A percentile compares a stretch with the other conserved stretches of the same genome.
phyloP scores from a whole-genome alignment of 1,139 yeast species.

The Candida neerlandica region DNA sequence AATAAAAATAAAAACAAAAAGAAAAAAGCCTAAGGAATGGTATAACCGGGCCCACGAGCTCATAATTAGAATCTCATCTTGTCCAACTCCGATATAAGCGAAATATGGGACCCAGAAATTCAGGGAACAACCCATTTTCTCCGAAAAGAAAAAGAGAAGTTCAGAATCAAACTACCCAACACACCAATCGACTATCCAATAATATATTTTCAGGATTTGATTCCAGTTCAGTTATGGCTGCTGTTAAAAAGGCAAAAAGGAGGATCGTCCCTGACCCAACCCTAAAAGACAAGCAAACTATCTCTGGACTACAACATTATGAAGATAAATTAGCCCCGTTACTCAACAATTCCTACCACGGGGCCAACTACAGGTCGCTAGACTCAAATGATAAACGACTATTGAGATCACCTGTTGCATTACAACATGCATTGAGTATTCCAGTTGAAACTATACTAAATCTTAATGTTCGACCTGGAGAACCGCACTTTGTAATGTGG shows the following conservation, averaged over 20 bases:
- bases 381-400: neutral
- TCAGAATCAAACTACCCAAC: neutral
- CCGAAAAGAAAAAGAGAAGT: too few species aligned
- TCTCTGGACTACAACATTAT: conserved; percentile 13
- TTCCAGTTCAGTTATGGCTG: conserved; percentile 4
- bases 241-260: conserved; percentile 8
- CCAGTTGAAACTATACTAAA: conserved; percentile 35
- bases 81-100: neutral
- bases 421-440: conserved; percentile 31
- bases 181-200: neutral
- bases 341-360: conserved; percentile 10
- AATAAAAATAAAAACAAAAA: too few species aligned
- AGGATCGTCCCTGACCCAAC: conserved; percentile 12
- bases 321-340: conserved; percentile 22
- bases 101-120: neutral
- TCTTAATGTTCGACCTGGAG: conserved; percentile 49
- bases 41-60: too few species aligned
- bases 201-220: neutral
- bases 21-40: too few species aligned
- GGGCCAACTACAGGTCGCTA: neutral
- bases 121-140: neutral
- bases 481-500: conserved; percentile 54
- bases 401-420: conserved; percentile 20
- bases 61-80: too few species aligned
- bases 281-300: neutral